Evolutionary conservation across 179 eudicot species (phyloP).

Genomic region (Beta corolliflora): DNA sequence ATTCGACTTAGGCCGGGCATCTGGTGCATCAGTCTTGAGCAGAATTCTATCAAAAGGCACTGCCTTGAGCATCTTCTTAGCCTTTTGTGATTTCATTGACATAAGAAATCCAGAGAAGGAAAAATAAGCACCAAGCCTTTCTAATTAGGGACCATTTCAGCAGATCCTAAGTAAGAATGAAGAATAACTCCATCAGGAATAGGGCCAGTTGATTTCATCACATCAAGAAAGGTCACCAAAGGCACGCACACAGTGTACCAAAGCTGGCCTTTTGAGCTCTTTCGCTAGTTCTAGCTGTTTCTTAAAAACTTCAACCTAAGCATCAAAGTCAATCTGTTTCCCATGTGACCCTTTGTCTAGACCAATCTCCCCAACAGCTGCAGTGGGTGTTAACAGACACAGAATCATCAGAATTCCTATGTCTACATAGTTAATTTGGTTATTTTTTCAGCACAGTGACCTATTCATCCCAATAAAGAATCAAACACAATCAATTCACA

Average conservation of each 20-base stretch:
- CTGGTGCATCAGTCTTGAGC: slow-evolving; percentile 92
- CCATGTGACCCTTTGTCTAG: too few species aligned
- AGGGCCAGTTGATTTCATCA: slow-evolving; percentile 74
- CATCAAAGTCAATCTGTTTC: too few species aligned
- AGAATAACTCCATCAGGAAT: slow-evolving; percentile 81
- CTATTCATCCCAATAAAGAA: too few species aligned
- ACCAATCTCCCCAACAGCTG: too few species aligned
- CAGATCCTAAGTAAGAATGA: slow-evolving; percentile 86
- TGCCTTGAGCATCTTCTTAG: slow-evolving; percentile 76
- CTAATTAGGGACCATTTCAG: slow-evolving; percentile 88
- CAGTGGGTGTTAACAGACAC: too few species aligned
- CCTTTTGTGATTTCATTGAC: slow-evolving; percentile 81
- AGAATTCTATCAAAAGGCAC: slow-evolving; percentile 79
- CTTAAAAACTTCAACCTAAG: too few species aligned
- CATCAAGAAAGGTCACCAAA: slow-evolving; percentile 84
- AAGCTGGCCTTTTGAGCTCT: too few species aligned
- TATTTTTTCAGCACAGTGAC: too few species aligned
- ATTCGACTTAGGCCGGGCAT: slow-evolving; percentile 32
- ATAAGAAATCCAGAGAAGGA: slow-evolving; percentile 87
- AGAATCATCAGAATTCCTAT: too few species aligned
- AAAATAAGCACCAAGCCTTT: slow-evolving; percentile 84
- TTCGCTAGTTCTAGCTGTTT: too few species aligned
- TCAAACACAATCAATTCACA: too few species aligned
- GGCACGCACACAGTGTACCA: slow-evolving; percentile 91
- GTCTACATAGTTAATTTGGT: too few species aligned